phyloP scores from a whole-genome alignment of 2,329 filamentous ascomycete genomes.

The Zymoseptoria crescenta region DNA sequence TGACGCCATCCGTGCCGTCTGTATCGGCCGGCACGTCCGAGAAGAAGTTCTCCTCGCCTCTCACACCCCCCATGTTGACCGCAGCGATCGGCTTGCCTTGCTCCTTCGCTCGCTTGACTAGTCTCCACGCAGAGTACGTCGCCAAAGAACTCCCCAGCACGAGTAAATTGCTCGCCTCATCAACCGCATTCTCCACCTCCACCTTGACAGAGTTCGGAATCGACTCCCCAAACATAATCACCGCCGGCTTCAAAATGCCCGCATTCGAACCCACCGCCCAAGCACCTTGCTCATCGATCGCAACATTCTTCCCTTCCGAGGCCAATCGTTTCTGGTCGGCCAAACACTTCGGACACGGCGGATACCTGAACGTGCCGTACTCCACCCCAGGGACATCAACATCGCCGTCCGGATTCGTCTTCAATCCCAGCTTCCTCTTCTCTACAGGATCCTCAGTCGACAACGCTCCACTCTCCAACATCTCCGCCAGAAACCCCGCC shows the following conservation, averaged over 20 bases:
- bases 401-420: conserved; percentile 88
- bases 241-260: conserved; percentile 83
- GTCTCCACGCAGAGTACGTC: conserved; percentile 88
- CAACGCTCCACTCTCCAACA: conserved; percentile 66
- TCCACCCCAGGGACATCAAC: conserved; percentile 81
- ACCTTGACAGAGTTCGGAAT: conserved; percentile 63
- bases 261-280: conserved; percentile 52
- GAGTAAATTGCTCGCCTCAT: conserved; percentile 65
- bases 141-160: conserved; percentile 85
- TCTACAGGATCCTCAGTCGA: conserved; percentile 68
- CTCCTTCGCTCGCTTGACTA: conserved; percentile 76
- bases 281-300: conserved; percentile 72
- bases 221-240: conserved; percentile 94
- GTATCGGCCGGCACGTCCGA: conserved; percentile 43
- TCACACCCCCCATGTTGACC: conserved; percentile 76
- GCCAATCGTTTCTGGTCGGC: conserved; percentile 41
- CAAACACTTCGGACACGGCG: conserved; percentile 76
- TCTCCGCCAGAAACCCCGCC: conserved; percentile 66
- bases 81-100: conserved; percentile 78
- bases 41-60: conserved; percentile 70
- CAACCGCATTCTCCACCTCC: conserved; percentile 71
- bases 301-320: conserved; percentile 52
- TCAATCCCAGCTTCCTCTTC: conserved; percentile 60
- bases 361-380: conserved; percentile 86
- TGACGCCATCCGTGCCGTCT: conserved; percentile 32